These are phyloP conservation scores for Penicillium lividum DNA, from an alignment of 495 filamentous ascomycete species.

Conservation along the genomic window DNA sequence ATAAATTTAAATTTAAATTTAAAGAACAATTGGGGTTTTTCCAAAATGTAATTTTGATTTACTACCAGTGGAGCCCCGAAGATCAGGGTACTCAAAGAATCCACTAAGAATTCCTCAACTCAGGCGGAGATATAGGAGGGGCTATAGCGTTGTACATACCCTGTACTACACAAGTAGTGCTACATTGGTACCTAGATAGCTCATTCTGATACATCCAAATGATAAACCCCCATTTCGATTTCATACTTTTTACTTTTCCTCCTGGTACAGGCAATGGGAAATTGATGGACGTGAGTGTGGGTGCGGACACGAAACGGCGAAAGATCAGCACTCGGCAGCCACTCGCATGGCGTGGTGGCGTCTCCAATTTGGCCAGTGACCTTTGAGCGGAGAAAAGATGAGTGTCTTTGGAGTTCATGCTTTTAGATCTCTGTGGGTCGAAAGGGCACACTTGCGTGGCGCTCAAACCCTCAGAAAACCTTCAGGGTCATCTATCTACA, in stretches of 20 bases:
- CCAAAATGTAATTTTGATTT: slow-evolving; percentile 5
- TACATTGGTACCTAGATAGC: background rate
- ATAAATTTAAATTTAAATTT: background rate
- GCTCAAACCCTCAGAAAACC: background rate
- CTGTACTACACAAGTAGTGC: background rate
- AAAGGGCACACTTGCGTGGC: slow-evolving; percentile 19
- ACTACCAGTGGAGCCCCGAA: slow-evolving; percentile 12
- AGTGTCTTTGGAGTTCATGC: slow-evolving; percentile 3
- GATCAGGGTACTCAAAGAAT: slow-evolving; percentile 17
- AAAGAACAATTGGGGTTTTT: no score
- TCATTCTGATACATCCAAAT: slow-evolving; percentile 2
- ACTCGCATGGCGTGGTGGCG: slow-evolving; percentile 18
- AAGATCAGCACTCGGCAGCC: slow-evolving; percentile 15
- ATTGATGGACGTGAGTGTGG: slow-evolving; percentile 4
- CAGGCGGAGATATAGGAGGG: background rate
- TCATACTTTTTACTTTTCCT: background rate
- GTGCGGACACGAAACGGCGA: slow-evolving; percentile 3
- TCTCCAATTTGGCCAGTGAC: slow-evolving; percentile 19
- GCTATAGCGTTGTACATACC: background rate
- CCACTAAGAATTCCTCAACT: background rate
- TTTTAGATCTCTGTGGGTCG: slow-evolving; percentile 17
- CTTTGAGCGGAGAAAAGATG: slow-evolving; percentile 6
- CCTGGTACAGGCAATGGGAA: background rate
- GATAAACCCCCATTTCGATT: background rate
- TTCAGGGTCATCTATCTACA: background rate